Conservation (phyloP, 768 basidiomycete species). For the Roridomyces roridus region DNA sequence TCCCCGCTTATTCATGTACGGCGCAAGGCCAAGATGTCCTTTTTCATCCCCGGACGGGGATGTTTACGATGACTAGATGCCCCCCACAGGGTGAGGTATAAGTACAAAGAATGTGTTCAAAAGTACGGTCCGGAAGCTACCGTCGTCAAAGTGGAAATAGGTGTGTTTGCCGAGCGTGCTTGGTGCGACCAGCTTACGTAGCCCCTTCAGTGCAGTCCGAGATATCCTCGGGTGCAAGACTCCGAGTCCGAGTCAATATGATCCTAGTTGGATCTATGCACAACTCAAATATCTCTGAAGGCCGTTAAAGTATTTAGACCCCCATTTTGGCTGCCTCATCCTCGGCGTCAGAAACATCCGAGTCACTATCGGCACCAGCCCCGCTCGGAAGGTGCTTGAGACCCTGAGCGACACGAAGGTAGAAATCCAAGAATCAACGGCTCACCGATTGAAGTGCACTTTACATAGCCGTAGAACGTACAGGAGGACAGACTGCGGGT, state of each 20-base stretch:
- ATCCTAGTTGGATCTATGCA: not conserved
- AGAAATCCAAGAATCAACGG: not conserved
- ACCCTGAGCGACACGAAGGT: not conserved
- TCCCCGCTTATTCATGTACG: not conserved
- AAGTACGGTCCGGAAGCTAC: not conserved
- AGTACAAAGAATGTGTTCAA: not conserved
- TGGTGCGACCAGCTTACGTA: not conserved
- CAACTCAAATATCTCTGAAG: not conserved
- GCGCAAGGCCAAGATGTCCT: not conserved
- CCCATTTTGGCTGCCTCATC: too few relatives aligned
- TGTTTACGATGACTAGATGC: not conserved
- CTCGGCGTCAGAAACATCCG: not conserved
- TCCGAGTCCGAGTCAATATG: not conserved
- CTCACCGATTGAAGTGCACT: slow-evolving; percentile 8
- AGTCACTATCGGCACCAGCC: not conserved
- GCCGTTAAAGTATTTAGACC: too few relatives aligned
- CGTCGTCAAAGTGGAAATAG: not conserved
- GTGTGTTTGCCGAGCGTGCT: not conserved
- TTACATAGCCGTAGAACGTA: not conserved
- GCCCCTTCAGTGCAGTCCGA: not conserved
- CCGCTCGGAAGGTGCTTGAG: not conserved
- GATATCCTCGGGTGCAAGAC: not conserved
- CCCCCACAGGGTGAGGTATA: not conserved
- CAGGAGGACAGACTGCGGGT: not conserved
- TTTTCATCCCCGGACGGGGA: not conserved